A percentile compares a stretch with the other conserved stretches of the same genome.
Conservation (phyloP, 306 rosid genomes). For the Quercus variabilis region DNA sequence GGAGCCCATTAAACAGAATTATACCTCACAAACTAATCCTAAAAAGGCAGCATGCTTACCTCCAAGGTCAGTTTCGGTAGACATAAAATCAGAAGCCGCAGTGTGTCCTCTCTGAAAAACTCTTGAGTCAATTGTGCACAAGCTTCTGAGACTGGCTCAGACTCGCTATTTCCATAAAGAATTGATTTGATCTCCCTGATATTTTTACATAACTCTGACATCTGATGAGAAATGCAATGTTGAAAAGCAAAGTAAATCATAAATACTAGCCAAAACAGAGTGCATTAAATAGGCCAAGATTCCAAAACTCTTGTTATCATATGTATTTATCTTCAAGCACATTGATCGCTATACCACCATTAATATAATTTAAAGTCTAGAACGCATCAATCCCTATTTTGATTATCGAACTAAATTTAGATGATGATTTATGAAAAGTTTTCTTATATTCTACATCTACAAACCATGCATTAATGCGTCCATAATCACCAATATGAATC, state of each 20-base stretch:
- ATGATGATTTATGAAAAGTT: neutral
- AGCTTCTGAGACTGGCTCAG: conserved; percentile 93
- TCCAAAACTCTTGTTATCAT: neutral
- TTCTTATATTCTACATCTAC: neutral
- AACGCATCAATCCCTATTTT: neutral
- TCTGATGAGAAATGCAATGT: conserved; percentile 43
- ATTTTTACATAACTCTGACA: conserved; percentile 68
- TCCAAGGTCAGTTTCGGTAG: conserved; percentile 93
- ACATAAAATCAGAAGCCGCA: conserved; percentile 68
- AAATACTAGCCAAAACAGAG: neutral
- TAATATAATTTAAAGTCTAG: neutral
- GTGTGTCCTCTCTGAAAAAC: conserved; percentile 74
- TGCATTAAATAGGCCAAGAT: neutral
- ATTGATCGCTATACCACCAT: neutral
- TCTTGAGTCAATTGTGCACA: conserved; percentile 91
- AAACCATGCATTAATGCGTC: neutral
- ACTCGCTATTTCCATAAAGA: conserved; percentile 92
- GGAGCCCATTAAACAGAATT: neutral
- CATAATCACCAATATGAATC: neutral
- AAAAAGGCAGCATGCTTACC: conserved; percentile 39
- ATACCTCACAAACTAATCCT: neutral
- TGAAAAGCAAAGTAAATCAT: conserved; percentile 18
- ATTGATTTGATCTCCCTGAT: conserved; percentile 85
- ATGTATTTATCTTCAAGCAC: neutral
- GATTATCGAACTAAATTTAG: neutral